Base-by-base conservation (phyloP, 805 yeast genomes). In the Hanseniaspora mollemarum region DNA sequence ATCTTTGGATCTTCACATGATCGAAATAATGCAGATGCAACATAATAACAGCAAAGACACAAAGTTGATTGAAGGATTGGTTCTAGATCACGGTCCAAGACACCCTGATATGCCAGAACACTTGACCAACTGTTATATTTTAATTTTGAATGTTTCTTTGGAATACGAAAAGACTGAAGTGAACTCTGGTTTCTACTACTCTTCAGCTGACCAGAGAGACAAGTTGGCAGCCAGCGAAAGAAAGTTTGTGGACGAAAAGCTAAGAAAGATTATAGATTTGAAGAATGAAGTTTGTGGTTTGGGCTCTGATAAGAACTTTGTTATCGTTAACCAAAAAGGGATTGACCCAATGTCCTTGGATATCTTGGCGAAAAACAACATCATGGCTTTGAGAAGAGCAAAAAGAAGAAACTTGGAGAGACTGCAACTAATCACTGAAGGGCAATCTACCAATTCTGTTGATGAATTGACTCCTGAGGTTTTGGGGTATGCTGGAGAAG, bases 341-440 rank as follows among this genome's bases (percentile, higher is more conserved):
- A 92, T 92, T 57, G 98, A 92, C 65, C 98, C 98, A 56, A 83
- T 92, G 92, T 87, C 96, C 7, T 71, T 92, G 56, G 98, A 92
- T 64, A 81, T 90, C 4, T 74, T 92, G 56, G 97, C 97, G 40
- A 87, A 86, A 64, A 83, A 92, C 67, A 84, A 83, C 59, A 92
- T 92, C 58, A 73, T 92, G 59, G 98, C 98, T 1, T 74, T 92
- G 60, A 81, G 99, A 73, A 80, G 98, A 64, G 99, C 99, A 40
- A 92, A 92, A 73, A 81, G 99, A 73, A 83, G 99, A 71, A 92
- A 92, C 68, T 90, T 92, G 98, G 99, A 92, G 71, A 81, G 99
- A 65, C 74, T 92, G 63, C 99, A 92, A 69, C 75, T 92, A 54
- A 87, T 87, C 49, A 85, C 95, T 56, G 98, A 96, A 28, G 99